These are phyloP conservation scores for Juncus inflexus DNA, from an alignment of 176 grass and related monocot genomes.

Conservation along the genomic window DNA sequence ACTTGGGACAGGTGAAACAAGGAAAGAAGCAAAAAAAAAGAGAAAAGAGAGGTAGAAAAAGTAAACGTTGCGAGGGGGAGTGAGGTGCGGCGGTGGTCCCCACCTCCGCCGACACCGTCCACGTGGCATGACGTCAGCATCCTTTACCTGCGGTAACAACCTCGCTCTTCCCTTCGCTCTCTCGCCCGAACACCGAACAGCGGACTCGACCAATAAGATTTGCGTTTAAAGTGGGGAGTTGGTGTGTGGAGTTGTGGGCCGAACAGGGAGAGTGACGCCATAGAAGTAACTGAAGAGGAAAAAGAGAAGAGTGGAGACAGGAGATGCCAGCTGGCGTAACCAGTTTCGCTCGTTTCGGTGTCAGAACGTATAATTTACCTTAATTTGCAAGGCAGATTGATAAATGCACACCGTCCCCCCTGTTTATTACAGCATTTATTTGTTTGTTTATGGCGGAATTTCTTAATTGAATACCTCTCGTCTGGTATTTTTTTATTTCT, in stretches of 20 bases:
- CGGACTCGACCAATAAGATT: background rate
- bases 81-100: constrained; percentile 30
- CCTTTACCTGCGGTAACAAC: constrained; percentile 59
- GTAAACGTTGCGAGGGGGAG: constrained; percentile 45
- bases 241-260: background rate
- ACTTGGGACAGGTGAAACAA: constrained; percentile 25
- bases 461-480: too few species aligned
- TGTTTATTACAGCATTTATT: background rate
- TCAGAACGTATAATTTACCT: constrained; percentile 2
- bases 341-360: constrained; percentile 2
- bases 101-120: constrained; percentile 46
- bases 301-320: background rate
- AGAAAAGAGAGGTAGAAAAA: constrained; percentile 19
- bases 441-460: too few species aligned
- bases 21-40: constrained; percentile 31
- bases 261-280: constrained; percentile 3
- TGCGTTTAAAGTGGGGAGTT: background rate
- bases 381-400: constrained; percentile 19
- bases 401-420: constrained; percentile 16
- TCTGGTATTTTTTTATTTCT: too few species aligned
- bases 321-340: constrained; percentile 12
- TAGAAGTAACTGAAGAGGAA: constrained; percentile 24
- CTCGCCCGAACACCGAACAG: background rate
- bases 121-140: constrained; percentile 50
- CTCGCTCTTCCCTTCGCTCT: background rate